Percentiles rank a stretch among this genome's conserved stretches.
Evolutionary conservation across 1,284 basidiomycete genomes (phyloP).

Genomic region (Serendipita sp.): DNA sequence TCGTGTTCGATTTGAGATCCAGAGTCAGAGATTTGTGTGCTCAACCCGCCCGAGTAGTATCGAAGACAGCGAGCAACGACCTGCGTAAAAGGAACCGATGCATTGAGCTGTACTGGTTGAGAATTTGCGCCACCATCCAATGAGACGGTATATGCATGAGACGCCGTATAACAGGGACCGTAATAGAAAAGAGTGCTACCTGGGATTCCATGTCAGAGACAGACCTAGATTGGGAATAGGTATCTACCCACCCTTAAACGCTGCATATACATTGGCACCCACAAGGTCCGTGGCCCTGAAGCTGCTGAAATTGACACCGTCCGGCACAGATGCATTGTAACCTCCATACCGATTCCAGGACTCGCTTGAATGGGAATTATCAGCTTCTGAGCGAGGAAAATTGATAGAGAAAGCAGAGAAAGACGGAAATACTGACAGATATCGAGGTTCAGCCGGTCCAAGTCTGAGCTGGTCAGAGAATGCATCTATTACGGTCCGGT

Average conservation of each 20-base stretch:
- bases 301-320: background rate
- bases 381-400: background rate
- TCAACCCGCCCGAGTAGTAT: background rate
- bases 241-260: background rate
- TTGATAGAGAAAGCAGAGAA: too few relatives aligned
- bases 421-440: too few relatives aligned
- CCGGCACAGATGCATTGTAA: too few relatives aligned
- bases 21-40: background rate
- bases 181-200: background rate
- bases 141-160: background rate
- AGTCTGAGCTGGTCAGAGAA: background rate
- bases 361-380: too few relatives aligned
- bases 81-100: background rate
- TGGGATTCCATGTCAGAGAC: too few relatives aligned
- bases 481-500: background rate
- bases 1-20: background rate
- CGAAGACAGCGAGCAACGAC: background rate
- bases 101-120: background rate
- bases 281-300: background rate
- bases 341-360: too few relatives aligned
- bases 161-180: background rate
- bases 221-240: too few relatives aligned
- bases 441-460: background rate
- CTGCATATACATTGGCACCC: background rate
- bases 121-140: background rate